Percentiles rank a stretch among this genome's conserved stretches.
phyloP scores from a whole-genome alignment of 176 grass and related monocot genomes.

The Tillandsia fasciculata region DNA sequence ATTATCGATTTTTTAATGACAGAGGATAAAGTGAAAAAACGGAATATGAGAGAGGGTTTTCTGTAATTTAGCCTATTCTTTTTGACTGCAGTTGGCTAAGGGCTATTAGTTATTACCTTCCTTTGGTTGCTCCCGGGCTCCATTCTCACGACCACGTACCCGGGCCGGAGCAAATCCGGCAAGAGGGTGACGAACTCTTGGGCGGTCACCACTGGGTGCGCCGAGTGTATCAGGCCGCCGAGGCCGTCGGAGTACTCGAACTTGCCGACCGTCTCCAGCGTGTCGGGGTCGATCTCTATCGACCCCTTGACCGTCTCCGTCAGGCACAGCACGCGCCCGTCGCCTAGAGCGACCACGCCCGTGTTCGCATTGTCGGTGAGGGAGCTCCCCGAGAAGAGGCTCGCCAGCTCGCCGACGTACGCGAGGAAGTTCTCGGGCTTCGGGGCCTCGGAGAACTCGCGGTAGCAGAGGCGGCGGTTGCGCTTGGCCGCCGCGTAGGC shows the following conservation, averaged over 20 bases:
- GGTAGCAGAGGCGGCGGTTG: conserved; percentile 69
- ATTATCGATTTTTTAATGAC: no score
- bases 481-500: conserved; percentile 79
- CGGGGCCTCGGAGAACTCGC: conserved; percentile 92
- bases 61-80: no score
- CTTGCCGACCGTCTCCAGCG: conserved; percentile 74
- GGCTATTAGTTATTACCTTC: not conserved
- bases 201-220: conserved; percentile 77
- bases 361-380: conserved; percentile 99
- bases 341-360: conserved; percentile 75
- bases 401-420: conserved; percentile 51
- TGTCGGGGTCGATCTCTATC: conserved; percentile 78
- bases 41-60: no score
- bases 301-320: conserved; percentile 95
- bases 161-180: conserved; percentile 71
- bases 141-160: conserved; percentile 67
- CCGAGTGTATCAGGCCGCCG: conserved; percentile 77
- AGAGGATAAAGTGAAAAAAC: no score
- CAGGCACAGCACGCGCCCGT: conserved; percentile 89
- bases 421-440: conserved; percentile 43
- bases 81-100: no score
- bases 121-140: conserved; percentile 73
- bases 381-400: conserved; percentile 71
- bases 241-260: conserved; percentile 74
- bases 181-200: conserved; percentile 81